phyloP scores from a whole-genome alignment of 768 basidiomycete genomes.

The Lactarius vividus region DNA sequence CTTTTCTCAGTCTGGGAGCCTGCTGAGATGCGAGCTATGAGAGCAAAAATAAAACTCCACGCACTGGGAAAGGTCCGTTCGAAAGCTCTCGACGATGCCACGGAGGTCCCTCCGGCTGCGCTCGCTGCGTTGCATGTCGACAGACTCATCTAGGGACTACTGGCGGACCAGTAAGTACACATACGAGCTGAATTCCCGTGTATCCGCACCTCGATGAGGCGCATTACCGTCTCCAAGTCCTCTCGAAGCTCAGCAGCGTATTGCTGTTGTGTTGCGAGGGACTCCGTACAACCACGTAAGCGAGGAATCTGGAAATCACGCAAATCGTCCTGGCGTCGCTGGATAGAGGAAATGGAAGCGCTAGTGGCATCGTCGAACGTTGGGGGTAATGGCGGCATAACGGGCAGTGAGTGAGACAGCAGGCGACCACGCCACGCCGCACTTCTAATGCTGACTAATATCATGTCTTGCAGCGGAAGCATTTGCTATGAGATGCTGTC shows the following conservation, averaged over 20 bases:
- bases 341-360: constrained; percentile 49
- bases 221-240: constrained; percentile 60
- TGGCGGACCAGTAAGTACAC: constrained; percentile 44
- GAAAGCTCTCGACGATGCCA: constrained; percentile 48
- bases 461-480: too few relatives aligned
- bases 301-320: constrained; percentile 71
- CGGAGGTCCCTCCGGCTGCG: constrained; percentile 49
- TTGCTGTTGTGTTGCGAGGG: constrained; percentile 67
- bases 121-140: constrained; percentile 69
- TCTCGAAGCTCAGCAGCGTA: constrained; percentile 73
- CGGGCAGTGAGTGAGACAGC: not conserved
- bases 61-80: constrained; percentile 50
- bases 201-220: constrained; percentile 61
- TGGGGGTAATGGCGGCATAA: constrained; percentile 63
- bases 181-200: not conserved
- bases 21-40: constrained; percentile 1
- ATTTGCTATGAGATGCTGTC: too few relatives aligned
- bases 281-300: constrained; percentile 64
- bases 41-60: constrained; percentile 30
- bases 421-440: too few relatives aligned
- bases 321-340: constrained; percentile 62
- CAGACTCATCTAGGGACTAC: constrained; percentile 64
- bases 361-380: constrained; percentile 51
- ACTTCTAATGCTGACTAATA: too few relatives aligned
- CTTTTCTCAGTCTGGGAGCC: constrained; percentile 51